These are phyloP conservation scores for Talaromyces sp. DNA, from an alignment of 2,329 filamentous ascomycete genomes.

Conservation along the genomic window DNA sequence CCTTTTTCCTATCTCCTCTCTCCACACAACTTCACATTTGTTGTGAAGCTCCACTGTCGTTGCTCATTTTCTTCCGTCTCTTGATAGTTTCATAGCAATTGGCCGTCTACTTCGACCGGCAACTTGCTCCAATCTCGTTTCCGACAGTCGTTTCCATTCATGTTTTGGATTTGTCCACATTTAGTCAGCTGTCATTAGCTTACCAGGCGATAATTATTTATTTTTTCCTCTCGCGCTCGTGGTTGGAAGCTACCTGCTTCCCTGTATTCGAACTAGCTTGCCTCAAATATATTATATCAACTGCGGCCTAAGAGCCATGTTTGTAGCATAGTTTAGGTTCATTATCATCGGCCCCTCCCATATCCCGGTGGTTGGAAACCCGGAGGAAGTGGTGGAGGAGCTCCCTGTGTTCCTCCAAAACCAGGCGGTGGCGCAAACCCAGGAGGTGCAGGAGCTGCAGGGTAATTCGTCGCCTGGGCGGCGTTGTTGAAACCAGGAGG, in stretches of 20 bases:
- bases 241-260: slow-evolving; percentile 5
- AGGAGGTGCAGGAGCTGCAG: slow-evolving; percentile 40
- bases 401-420: slow-evolving; percentile 33
- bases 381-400: slow-evolving; percentile 34
- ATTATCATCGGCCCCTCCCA: slow-evolving; percentile 31
- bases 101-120: not conserved
- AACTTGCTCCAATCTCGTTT: not conserved
- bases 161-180: not conserved
- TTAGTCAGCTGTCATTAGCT: not conserved
- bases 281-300: not conserved
- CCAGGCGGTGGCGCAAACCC: slow-evolving; percentile 49
- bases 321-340: not conserved
- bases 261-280: slow-evolving; percentile 5
- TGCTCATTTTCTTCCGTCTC: not conserved
- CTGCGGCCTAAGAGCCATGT: not conserved
- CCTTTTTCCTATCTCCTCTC: not conserved
- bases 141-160: not conserved
- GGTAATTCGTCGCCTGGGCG: slow-evolving; percentile 24
- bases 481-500: slow-evolving; percentile 34
- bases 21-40: not conserved
- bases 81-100: not conserved
- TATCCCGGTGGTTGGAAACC: slow-evolving; percentile 40
- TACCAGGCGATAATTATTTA: not conserved
- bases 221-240: not conserved
- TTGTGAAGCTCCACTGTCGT: not conserved